Percentiles rank a stretch among this genome's conserved stretches.
Conservation (phyloP, 768 basidiomycete genomes). For the Leccinum disarticulatum region DNA sequence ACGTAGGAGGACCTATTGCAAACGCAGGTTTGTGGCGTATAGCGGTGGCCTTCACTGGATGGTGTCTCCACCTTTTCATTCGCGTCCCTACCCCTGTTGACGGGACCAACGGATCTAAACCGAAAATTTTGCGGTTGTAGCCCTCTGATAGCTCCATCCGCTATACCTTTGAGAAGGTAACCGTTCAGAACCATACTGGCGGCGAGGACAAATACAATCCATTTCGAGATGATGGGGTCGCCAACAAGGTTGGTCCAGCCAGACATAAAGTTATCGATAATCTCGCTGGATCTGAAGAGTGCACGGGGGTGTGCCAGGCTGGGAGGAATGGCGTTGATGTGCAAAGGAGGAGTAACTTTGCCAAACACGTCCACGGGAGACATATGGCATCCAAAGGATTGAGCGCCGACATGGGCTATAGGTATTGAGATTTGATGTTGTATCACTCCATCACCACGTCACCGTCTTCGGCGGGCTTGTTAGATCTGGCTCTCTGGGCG, state of each 20-base stretch:
- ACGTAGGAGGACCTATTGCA: too few species aligned
- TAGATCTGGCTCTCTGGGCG: conserved; percentile 31
- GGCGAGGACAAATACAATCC: conserved; percentile 87
- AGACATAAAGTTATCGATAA: conserved; percentile 84
- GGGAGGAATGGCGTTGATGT: conserved; percentile 48
- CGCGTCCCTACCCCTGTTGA: conserved; percentile 21
- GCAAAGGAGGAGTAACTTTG: conserved; percentile 60
- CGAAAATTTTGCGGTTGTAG: conserved; percentile 32
- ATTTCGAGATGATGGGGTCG: conserved; percentile 91
- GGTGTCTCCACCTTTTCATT: conserved; percentile 25
- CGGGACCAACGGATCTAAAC: conserved; percentile 26
- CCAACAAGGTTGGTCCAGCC: conserved; percentile 90
- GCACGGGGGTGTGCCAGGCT: conserved; percentile 30
- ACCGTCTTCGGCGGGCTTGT: conserved; percentile 27
- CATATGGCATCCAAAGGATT: conserved; percentile 17
- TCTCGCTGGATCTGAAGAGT: conserved; percentile 43
- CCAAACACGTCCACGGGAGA: conserved; percentile 49
- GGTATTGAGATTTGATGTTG: conserved; percentile 6
- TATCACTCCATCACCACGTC: conserved; percentile 30
- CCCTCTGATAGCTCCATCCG: conserved; percentile 46
- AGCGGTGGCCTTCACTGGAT: too few species aligned
- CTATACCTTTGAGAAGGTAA: conserved; percentile 86
- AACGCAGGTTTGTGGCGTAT: too few species aligned
- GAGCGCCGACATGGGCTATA: conserved; percentile 26
- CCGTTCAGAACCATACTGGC: conserved; percentile 90